Conservation (phyloP, 495 filamentous ascomycete genomes). For the Penicilliopsis zonata region DNA sequence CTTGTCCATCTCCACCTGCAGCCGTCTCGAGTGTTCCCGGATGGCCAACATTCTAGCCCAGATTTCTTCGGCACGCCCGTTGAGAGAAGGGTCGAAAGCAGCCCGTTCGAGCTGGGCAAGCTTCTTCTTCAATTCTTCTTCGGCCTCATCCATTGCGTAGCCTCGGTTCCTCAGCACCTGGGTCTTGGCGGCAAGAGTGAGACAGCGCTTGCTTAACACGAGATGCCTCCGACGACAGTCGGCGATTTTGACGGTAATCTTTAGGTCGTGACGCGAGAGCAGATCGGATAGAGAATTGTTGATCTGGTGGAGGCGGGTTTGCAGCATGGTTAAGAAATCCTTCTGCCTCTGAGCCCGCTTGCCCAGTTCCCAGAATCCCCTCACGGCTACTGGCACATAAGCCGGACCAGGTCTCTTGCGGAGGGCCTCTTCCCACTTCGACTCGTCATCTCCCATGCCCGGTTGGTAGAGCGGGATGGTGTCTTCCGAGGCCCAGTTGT, state of each 20-base stretch:
- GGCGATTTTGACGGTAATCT: slow-evolving; percentile 64
- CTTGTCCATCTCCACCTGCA: slow-evolving; percentile 71
- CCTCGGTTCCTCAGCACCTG: slow-evolving; percentile 86
- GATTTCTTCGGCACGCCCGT: slow-evolving; percentile 80
- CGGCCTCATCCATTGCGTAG: slow-evolving; percentile 81
- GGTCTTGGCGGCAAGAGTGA: slow-evolving; percentile 79
- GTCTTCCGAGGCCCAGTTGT: slow-evolving; percentile 77
- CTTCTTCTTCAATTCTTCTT: slow-evolving; percentile 85
- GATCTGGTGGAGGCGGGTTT: slow-evolving; percentile 79
- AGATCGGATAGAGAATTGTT: slow-evolving; percentile 70
- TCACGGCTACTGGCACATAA: slow-evolving; percentile 62
- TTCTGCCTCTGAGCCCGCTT: slow-evolving; percentile 69
- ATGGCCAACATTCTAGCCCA: slow-evolving; percentile 90
- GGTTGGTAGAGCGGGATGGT: slow-evolving; percentile 75
- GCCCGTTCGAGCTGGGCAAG: slow-evolving; percentile 59
- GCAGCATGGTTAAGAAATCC: slow-evolving; percentile 57
- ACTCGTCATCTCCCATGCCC: slow-evolving; percentile 59
- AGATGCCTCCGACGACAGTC: slow-evolving; percentile 74
- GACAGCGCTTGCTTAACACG: slow-evolving; percentile 65
- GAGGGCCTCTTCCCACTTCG: slow-evolving; percentile 89
- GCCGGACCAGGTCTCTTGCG: slow-evolving; percentile 67
- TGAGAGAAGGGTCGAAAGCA: slow-evolving; percentile 73
- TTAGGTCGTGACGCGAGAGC: slow-evolving; percentile 70
- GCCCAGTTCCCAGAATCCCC: slow-evolving; percentile 58
- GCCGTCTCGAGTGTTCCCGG: slow-evolving; percentile 61